Conservation (phyloP, 2,329 filamentous ascomycete species). For the Fusarium tjaetaba region DNA sequence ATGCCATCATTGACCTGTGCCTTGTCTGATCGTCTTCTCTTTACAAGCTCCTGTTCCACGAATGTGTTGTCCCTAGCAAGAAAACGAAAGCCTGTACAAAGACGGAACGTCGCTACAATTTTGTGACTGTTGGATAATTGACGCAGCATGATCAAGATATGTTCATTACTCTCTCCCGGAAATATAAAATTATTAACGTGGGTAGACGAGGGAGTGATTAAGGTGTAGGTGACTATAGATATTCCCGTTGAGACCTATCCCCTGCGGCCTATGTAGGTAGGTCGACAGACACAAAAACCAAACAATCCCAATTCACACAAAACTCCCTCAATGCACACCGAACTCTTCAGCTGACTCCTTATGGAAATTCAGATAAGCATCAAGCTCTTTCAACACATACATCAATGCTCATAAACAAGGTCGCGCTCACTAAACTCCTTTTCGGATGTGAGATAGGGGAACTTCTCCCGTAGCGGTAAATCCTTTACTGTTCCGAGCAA, state of each 20-base stretch:
- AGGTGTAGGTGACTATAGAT: background rate
- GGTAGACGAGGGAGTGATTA: background rate
- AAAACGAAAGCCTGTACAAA: background rate
- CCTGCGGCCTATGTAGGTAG: background rate
- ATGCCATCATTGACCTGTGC: background rate
- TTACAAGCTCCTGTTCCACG: background rate
- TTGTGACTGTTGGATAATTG: background rate
- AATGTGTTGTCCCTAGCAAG: background rate
- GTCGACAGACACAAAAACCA: background rate
- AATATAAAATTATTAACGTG: background rate
- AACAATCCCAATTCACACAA: background rate
- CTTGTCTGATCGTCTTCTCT: background rate
- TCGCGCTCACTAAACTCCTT: background rate
- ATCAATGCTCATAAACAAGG: background rate
- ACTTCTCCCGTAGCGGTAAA: slow-evolving; percentile 26
- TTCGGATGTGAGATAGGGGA: slow-evolving; percentile 6
- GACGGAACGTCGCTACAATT: background rate
- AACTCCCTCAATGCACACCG: background rate
- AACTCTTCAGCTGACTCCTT: too few species aligned
- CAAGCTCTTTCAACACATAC: background rate
- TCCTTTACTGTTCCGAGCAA: slow-evolving; percentile 24
- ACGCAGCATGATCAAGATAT: background rate
- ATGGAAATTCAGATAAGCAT: background rate
- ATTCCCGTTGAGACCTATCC: background rate
- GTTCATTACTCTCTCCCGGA: background rate